Base-by-base conservation (phyloP, 495 filamentous ascomycete genomes). In the Sabuloglossum arenarium region DNA sequence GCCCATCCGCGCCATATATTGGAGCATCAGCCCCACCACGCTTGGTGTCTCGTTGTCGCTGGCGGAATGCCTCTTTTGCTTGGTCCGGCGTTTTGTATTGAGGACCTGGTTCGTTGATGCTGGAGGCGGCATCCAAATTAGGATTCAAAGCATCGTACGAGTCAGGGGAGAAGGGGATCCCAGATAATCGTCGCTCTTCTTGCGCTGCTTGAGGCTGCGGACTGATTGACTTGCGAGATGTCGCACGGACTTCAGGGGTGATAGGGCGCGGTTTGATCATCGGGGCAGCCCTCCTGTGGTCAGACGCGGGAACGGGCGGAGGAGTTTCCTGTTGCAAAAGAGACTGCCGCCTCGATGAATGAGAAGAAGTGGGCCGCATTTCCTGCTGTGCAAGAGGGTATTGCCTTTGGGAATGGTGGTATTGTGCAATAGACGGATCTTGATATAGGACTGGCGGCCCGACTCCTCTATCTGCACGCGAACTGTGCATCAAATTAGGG, bases 111-210 rank as follows among this genome's bases (percentile, higher is more conserved):
- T 28, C 31, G 53, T 55, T 39, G 56, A 43, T 53, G 55, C 23
- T 65, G 61, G 10, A 47, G 27, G 14, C 47, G 29, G 4, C 16
- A 16, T 58, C 31, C 28, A 54, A 31, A 24, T 59, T 55, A 14
- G 85, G 85, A 60, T 90, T 89, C 63, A 86, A 73, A 0, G 75
- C 72, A 55, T 88, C 79, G 64, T 86, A 97, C 16, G 84, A 86
- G 64, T 97, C 91, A 0, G 93, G 91, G 19, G 84, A 85, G 62
- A 94, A 97, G 0, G 91, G 89, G 21, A 85, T 71, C 10, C 76
- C 79, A 0, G 83, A 82, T 0, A 75, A 65, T 24, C 73, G 68
- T 50, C 75, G 72, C 37, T 69, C 69, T 37, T 75, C 71, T 10
- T 71, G 68, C 24, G 67, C 62, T n/a, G 78, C 70, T 1, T 70